Evolutionary conservation across 305 asterid species (phyloP), one percentile per base, ranked within the genome.

Genomic region (Coffea humblotiana): DNA sequence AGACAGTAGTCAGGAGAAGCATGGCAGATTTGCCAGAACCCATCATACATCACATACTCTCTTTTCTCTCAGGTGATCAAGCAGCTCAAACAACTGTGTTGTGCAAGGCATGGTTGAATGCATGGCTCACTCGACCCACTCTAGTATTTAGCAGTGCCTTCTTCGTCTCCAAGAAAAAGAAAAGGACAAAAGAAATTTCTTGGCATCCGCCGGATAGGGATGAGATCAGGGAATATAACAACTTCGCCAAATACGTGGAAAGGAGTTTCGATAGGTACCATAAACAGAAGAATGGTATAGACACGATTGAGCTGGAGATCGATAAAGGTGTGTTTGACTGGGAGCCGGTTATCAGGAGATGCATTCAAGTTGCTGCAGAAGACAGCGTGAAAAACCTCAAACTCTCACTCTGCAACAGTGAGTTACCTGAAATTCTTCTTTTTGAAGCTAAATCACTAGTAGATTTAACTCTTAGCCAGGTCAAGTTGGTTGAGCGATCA

Each of bases 51-150:
- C 80, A 77, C 4, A 77, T 77, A 1, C 61, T 77, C 7, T 65
- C 75, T 29, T 51, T 49, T 35, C 35, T 77, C 51, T 1, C n/a
- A 14, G 14, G 0, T 15, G 19, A 29, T 27, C 16, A 65, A 23
- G 73, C 47, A 13, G 32, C 29, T 3, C 21, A 21, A 77, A 47
- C 29, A 18, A 65, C 74, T 29, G 45, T 13, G 13, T 1, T 77
- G 37, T 77, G 73, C 11, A 77, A 77, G 65, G 18, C 58, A 3
- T 65, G 61, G 80, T 18, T 45, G 47, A 65, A 32, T 19, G 73
- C 73, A 9, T 35, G 45, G 49, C 73, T 12, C 51, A 40, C 48
- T 7, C 25, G 25, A 0, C 73, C 73, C 25, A 40, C 13, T 7
- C 4, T 69, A 12, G 77, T 6, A 21, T 58, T 58, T 10, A 21